Conservation (phyloP, 805 yeast genomes). For the Kluyveromyces aestuarii region DNA sequence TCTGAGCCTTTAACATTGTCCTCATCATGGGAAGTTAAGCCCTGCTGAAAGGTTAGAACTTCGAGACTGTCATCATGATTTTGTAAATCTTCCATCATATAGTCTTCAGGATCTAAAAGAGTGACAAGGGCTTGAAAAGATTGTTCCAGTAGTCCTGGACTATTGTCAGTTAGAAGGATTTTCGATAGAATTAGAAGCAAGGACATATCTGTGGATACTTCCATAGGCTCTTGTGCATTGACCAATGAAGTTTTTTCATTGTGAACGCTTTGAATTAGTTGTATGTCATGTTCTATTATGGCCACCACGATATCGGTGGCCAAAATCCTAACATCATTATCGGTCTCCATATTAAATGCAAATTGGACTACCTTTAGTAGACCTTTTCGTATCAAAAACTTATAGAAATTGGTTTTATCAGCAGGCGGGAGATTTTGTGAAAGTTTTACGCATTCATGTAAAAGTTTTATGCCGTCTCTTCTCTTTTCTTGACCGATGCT, state of each 20-base stretch:
- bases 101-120: conserved; percentile 50
- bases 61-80: conserved; percentile 5
- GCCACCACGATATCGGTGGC: conserved; percentile 77
- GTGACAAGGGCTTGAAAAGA: conserved; percentile 76
- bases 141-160: conserved; percentile 70
- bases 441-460: conserved; percentile 71
- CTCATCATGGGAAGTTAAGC: conserved; percentile 7
- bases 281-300: conserved; percentile 76
- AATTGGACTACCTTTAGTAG: conserved; percentile 60
- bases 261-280: conserved; percentile 38
- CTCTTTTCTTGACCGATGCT: conserved; percentile 25
- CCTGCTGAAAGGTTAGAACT: conserved; percentile 4
- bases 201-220: conserved; percentile 39
- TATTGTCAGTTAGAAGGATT: conserved; percentile 51
- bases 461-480: conserved; percentile 64
- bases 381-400: conserved; percentile 55
- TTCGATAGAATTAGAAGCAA: conserved; percentile 46
- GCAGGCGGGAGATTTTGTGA: conserved; percentile 59
- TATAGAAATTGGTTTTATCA: conserved; percentile 59
- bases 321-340: conserved; percentile 41
- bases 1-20: conserved; percentile 7
- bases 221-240: conserved; percentile 6
- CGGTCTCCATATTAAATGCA: conserved; percentile 49
- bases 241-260: conserved; percentile 11
- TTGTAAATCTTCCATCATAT: conserved; percentile 15